phyloP scores from a whole-genome alignment of 2,329 filamentous ascomycete species.

The Phyllosticta capitalensis region DNA sequence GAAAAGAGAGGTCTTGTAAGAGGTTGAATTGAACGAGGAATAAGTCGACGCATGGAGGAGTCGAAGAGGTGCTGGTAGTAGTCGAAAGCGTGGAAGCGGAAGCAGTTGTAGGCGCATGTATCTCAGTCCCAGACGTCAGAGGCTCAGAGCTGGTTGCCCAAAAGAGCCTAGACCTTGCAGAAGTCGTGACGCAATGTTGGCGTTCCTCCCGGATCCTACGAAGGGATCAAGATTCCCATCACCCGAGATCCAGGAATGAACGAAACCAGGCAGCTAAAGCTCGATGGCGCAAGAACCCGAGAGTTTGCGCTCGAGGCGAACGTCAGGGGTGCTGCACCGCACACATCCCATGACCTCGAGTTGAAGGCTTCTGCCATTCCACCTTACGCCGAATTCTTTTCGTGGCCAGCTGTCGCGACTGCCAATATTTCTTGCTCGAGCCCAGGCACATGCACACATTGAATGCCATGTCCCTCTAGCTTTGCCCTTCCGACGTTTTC shows the following conservation, averaged over 20 bases:
- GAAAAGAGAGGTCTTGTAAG: not conserved
- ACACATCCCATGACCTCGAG: not conserved
- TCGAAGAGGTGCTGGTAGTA: not conserved
- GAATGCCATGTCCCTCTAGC: conserved; percentile 62
- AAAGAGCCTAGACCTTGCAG: not conserved
- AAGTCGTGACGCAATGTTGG: conserved; percentile 9
- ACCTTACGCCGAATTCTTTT: conserved; percentile 16
- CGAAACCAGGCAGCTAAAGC: not conserved
- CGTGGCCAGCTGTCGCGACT: conserved; percentile 77
- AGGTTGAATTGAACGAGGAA: not conserved
- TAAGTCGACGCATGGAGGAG: not conserved
- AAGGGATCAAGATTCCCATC: not conserved
- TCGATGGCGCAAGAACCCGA: not conserved
- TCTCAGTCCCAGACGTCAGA: conserved; percentile 1
- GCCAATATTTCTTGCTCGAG: conserved; percentile 71
- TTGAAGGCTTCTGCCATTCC: not conserved
- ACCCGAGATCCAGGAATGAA: not conserved
- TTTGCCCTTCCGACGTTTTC: conserved; percentile 65
- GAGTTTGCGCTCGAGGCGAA: not conserved
- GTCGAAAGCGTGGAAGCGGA: not conserved
- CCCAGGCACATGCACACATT: conserved; percentile 62
- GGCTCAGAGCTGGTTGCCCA: conserved; percentile 2
- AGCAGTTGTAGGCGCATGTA: not conserved
- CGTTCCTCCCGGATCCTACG: not conserved
- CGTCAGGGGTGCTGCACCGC: not conserved